phyloP scores from a whole-genome alignment of 306 rosid genomes.

The Castanospermum australe region DNA sequence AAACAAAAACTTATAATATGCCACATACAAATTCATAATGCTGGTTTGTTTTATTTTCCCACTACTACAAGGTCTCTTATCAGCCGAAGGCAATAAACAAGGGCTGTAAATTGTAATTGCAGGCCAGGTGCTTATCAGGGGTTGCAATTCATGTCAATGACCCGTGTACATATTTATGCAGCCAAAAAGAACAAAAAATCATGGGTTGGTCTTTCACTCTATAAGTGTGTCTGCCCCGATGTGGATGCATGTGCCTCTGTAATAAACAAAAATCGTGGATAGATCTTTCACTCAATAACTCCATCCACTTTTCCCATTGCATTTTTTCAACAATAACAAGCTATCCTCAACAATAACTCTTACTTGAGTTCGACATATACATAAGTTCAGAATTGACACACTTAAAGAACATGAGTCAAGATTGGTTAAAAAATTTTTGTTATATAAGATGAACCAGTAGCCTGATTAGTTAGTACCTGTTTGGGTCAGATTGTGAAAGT shows the following conservation, averaged over 20 bases:
- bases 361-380: no score
- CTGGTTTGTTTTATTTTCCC: neutral
- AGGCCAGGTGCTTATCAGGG: neutral
- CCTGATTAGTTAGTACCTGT: no score
- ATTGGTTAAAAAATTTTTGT: no score
- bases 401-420: no score
- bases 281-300: neutral
- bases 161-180: neutral
- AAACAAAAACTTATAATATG: constrained; percentile 22
- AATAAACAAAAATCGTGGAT: no score
- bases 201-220: neutral
- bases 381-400: no score
- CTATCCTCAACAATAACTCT: no score
- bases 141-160: neutral
- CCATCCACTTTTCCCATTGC: neutral
- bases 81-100: neutral
- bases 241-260: no score
- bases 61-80: neutral
- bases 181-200: neutral
- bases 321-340: neutral
- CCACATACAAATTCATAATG: neutral
- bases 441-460: no score
- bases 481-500: no score
- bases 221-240: no score
- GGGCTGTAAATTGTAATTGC: neutral